Evolutionary conservation across 2,329 filamentous ascomycete species (phyloP), one percentile per base, ranked within the genome.

Genomic region (Nannizzia gypsea): DNA sequence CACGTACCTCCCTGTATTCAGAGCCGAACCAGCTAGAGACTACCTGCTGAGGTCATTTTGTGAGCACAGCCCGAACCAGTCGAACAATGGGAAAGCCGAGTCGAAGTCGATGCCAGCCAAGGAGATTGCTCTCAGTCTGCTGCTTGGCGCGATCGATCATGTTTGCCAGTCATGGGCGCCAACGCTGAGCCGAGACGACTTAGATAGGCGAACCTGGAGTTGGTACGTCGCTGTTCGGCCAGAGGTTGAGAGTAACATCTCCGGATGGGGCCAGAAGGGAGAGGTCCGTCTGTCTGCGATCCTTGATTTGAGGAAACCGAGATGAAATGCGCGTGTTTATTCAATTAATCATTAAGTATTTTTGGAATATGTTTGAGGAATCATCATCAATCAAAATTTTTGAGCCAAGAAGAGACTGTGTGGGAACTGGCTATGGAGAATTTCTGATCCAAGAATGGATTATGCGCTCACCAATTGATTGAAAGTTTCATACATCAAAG

Each of bases 191-290:
- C 73, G 75, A 3, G 77, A 81, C 15, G 88, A 95, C 66, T 75
- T 95, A 58, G 88, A 95, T 69, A 79, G 80, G 63, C 81, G 84
- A 61, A 88, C 89, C 17, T 95, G 89, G 88, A 76, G 76, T 24
- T 95, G 90, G 90, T 95, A 95, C 72, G 77, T 87, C 1, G 80
- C 81, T 22, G 83, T 91, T 20, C 78, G 90, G 63, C 90, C 90
- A 0, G 85, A 89, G 20, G 87, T 95, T 1, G 84, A 88, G 61
- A 74, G 79, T 60, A 90, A 90, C 0, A 82, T 83, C 55, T 82
- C 83, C 20, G 90, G 90, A 1, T 95, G 90, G 90, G 90, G 90
- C 28, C 87, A 86, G 11, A 93, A 92, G 71, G 89, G 87, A 1
- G 75, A 77, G 59, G 76, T 95, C 28, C 83, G 78, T 34, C 58